Evolutionary conservation across 1,284 basidiomycete species (phyloP).

Genomic region (Termitomyces sp.): DNA sequence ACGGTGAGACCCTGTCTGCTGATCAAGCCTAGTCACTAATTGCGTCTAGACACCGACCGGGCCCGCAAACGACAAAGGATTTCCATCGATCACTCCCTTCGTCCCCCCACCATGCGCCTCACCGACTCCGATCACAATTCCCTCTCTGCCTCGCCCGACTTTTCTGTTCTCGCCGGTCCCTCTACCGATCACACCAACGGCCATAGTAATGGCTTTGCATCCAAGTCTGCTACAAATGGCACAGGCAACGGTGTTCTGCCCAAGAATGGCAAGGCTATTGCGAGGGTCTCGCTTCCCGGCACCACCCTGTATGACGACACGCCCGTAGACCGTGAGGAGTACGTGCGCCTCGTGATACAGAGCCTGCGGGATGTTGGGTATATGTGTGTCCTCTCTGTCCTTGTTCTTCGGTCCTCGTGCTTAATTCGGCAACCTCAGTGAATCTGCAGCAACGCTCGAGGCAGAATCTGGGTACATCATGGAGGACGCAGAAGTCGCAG

Average conservation of each 20-base stretch:
- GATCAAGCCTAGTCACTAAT: conserved; percentile 20
- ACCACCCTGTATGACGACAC: conserved; percentile 72
- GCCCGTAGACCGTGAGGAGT: conserved; percentile 82
- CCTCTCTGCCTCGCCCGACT: conserved; percentile 44
- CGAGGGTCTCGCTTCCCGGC: conserved; percentile 63
- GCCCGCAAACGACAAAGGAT: conserved; percentile 69
- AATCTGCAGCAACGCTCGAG: conserved; percentile 84
- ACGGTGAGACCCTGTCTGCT: conserved; percentile 23
- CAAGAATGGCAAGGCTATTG: conserved; percentile 44
- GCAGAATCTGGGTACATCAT: conserved; percentile 90
- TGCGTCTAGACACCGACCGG: conserved; percentile 46
- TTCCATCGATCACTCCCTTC: conserved; percentile 31
- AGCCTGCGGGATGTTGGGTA: conserved; percentile 92
- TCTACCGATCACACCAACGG: conserved; percentile 53
- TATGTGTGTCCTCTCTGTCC: conserved; percentile 52
- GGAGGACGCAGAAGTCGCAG: conserved; percentile 74
- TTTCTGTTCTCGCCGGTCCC: conserved; percentile 44
- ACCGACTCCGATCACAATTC: conserved; percentile 52
- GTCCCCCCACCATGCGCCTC: conserved; percentile 46
- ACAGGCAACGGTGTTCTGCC: conserved; percentile 15
- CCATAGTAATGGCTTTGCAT: conserved; percentile 38
- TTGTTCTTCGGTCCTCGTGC: background rate
- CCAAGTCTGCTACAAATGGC: conserved; percentile 21
- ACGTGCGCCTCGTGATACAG: conserved; percentile 88
- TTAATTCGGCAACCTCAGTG: conserved; percentile 40